phyloP scores from a whole-genome alignment of 1,284 basidiomycete species.

The Tilletia indica region DNA sequence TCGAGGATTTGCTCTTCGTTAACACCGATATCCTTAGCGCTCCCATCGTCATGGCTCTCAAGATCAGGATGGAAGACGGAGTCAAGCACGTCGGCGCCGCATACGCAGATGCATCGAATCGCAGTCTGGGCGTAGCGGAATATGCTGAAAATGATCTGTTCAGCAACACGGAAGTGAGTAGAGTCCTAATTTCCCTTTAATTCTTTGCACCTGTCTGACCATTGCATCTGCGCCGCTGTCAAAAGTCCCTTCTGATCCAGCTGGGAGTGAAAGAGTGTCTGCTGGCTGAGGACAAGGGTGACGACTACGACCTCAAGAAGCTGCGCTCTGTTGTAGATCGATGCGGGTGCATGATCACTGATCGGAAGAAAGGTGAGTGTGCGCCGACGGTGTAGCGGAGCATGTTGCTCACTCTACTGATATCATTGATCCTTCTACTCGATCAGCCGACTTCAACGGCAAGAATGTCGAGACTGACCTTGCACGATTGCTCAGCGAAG shows the following conservation, averaged over 20 bases:
- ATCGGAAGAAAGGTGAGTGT: slow-evolving; percentile 73
- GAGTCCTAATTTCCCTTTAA: background rate
- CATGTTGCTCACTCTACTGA: background rate
- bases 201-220: background rate
- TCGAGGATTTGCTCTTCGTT: slow-evolving; percentile 89
- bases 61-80: slow-evolving; percentile 67
- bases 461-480: slow-evolving; percentile 83
- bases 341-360: slow-evolving; percentile 85
- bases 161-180: slow-evolving; percentile 81
- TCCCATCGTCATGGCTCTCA: slow-evolving; percentile 87
- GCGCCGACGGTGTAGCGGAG: background rate
- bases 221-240: background rate
- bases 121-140: slow-evolving; percentile 69
- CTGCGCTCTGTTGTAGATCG: slow-evolving; percentile 66
- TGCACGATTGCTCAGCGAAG: slow-evolving; percentile 65
- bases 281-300: slow-evolving; percentile 62
- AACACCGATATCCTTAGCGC: slow-evolving; percentile 78
- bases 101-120: slow-evolving; percentile 63
- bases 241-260: slow-evolving; percentile 87
- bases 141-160: slow-evolving; percentile 94
- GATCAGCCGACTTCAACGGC: slow-evolving; percentile 68
- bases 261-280: slow-evolving; percentile 91
- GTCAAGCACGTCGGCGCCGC: slow-evolving; percentile 61
- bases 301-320: slow-evolving; percentile 71
- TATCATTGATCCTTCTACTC: background rate